Evolutionary conservation across 768 basidiomycete species (phyloP).

Genomic region (Collybiopsis luxurians): DNA sequence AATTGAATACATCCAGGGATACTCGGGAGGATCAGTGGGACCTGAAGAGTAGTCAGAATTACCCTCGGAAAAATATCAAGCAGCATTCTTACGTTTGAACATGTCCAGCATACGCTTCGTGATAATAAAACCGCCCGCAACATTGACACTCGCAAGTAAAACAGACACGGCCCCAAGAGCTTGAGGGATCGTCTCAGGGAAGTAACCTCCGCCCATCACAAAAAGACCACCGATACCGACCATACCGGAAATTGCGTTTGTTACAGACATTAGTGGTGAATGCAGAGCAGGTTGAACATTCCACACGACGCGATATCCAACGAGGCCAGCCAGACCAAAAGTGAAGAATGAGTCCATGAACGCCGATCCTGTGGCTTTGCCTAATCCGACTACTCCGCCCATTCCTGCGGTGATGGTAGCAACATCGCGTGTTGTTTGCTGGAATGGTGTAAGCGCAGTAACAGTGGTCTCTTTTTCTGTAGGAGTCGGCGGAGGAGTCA

Average conservation of each 20-base stretch:
- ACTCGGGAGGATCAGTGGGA: constrained; percentile 84
- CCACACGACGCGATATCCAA: constrained; percentile 90
- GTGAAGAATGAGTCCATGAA: constrained; percentile 92
- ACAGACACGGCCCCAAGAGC: constrained; percentile 77
- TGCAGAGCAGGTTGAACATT: constrained; percentile 86
- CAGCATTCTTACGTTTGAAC: constrained; percentile 66
- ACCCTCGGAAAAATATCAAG: background rate
- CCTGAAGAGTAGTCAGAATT: constrained; percentile 37
- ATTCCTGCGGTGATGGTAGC: constrained; percentile 73
- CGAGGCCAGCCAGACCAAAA: constrained; percentile 81
- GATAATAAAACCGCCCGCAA: constrained; percentile 85
- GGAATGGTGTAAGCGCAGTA: constrained; percentile 80
- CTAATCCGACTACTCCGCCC: constrained; percentile 68
- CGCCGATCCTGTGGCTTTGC: constrained; percentile 73
- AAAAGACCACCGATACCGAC: constrained; percentile 86
- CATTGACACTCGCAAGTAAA: constrained; percentile 85
- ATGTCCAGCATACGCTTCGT: constrained; percentile 93
- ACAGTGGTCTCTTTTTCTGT: constrained; percentile 43
- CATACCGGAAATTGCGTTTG: constrained; percentile 83
- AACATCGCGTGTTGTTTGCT: constrained; percentile 76
- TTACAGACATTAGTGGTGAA: constrained; percentile 89
- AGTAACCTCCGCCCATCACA: constrained; percentile 86
- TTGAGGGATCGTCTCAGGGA: constrained; percentile 82
- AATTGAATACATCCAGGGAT: constrained; percentile 77
- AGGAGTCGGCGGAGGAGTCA: constrained; percentile 47